Conservation (phyloP, 106 monocot species). For the Hemerocallis citrina region DNA sequence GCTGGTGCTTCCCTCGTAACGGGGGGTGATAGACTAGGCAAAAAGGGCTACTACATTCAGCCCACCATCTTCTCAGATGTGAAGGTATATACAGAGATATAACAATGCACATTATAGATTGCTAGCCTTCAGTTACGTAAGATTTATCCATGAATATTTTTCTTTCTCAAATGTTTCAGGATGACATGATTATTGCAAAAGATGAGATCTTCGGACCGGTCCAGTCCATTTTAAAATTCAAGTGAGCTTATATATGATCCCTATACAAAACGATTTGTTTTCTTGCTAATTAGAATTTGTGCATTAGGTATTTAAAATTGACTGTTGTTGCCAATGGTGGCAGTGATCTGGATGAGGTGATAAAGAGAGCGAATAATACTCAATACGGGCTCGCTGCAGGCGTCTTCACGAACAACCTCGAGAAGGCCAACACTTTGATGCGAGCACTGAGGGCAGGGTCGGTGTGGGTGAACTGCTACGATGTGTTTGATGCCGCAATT, state of each 20-base stretch:
- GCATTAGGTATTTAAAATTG: background rate
- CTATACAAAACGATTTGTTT: background rate
- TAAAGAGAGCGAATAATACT: conserved; percentile 50
- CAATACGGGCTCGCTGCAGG: conserved; percentile 81
- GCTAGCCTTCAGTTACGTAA: background rate
- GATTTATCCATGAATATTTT: too few species aligned
- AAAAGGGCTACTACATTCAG: conserved; percentile 41
- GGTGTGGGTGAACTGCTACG: conserved; percentile 79
- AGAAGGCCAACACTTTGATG: conserved; percentile 73
- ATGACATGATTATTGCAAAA: conserved; percentile 40
- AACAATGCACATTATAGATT: too few species aligned
- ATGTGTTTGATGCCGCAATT: conserved; percentile 81
- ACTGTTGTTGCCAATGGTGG: background rate
- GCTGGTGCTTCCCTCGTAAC: conserved; percentile 39
- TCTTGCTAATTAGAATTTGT: background rate
- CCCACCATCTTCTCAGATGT: conserved; percentile 51
- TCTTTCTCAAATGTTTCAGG: conserved; percentile 10
- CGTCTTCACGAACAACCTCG: conserved; percentile 69
- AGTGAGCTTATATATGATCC: conserved; percentile 24
- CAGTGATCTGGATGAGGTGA: conserved; percentile 87
- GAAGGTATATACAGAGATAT: conserved; percentile 35
- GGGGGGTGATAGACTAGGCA: conserved; percentile 46
- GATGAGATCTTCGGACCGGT: conserved; percentile 60
- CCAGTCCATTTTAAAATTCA: conserved; percentile 54
- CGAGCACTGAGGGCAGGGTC: conserved; percentile 60